Evolutionary conservation across 202 grass and related monocot species (phyloP), one percentile per base, ranked within the genome.

Genomic region (Cymbopogon flexuosus): DNA sequence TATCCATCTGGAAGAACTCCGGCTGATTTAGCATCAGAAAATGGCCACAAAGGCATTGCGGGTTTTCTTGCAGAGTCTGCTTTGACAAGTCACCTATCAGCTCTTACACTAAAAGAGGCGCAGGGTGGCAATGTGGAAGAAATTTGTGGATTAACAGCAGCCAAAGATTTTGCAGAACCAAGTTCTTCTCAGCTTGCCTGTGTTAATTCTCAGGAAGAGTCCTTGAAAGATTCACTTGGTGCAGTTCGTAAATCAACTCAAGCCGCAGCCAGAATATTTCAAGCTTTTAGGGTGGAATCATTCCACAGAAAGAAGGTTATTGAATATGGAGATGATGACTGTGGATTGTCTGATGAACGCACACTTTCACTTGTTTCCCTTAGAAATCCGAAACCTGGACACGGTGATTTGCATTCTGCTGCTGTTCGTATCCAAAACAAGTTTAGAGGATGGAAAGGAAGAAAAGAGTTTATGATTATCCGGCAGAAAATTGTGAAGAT

Each of bases 381-480:
- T 73, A 91, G 85, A 63, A 93, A 85, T 68, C 65, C 87, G 10
- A 95, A 90, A 73, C 24, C 81, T 78, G 90, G 88, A 33, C 83
- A 89, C 22, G 72, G 86, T 77, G 88, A 98, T 61, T 66, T 73
- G 57, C 87, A 91, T 76, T 78, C 77, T 75, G 96, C 96, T 89
- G 96, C 96, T 34, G 85, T 91, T 83, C 92, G 87, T 65, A 99
- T 99, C 56, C 96, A 99, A 72, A 99, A 99, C 58, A 99, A 99
- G 78, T 99, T 96, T 61, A 86, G 96, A 79, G 96, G 96, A 84
- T 99, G 96, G 96, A 99, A 99, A 88, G 92, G 92, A 71, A 90
- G 85, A 82, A 99, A 96, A 57, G 92, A 96, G 21, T 99, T 99
- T 73, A 87, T 99, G 83, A 88, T 93, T 79, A 88, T 93, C 84